Conservation (phyloP, 2,329 filamentous ascomycete genomes). For the Verticillium nubilum region DNA sequence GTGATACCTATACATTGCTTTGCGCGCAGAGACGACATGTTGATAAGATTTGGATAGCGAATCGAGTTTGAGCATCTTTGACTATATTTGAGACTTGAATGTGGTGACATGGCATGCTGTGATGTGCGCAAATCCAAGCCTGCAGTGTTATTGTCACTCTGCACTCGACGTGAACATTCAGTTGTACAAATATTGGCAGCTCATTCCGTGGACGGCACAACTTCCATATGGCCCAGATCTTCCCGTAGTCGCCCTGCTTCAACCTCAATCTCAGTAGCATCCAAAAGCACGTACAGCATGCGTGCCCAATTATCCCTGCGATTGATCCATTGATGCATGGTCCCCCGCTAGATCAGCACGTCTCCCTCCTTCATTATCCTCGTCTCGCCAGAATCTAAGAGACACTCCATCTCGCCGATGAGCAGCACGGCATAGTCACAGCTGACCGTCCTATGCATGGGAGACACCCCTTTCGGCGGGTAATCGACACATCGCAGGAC, state of each 20-base stretch:
- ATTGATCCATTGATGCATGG: conserved; percentile 37
- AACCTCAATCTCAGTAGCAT: conserved; percentile 5
- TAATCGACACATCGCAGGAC: conserved; percentile 12
- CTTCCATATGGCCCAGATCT: conserved; percentile 4
- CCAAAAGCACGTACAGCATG: conserved; percentile 34
- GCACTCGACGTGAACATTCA: too few species aligned
- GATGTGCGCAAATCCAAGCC: background rate
- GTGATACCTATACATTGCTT: background rate
- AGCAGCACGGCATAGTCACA: conserved; percentile 41
- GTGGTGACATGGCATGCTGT: background rate
- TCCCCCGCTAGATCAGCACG: conserved; percentile 38
- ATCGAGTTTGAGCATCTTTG: background rate
- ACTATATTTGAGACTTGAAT: background rate
- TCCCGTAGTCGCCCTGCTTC: conserved; percentile 27
- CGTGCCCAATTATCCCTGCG: conserved; percentile 37
- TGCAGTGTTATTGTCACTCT: background rate
- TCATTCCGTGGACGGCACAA: too few species aligned
- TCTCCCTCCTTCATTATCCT: conserved; percentile 33
- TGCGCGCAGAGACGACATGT: background rate
- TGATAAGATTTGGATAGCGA: background rate
- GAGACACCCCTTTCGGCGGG: conserved; percentile 6
- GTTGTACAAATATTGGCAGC: too few species aligned
- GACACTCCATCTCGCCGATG: conserved; percentile 37
- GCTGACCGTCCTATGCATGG: conserved; percentile 38
- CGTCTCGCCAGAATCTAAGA: conserved; percentile 36